Percentiles rank a stretch among this genome's conserved stretches.
Conservation (phyloP, 1,284 basidiomycete genomes). For the Phylloboletellus chloephorus region DNA sequence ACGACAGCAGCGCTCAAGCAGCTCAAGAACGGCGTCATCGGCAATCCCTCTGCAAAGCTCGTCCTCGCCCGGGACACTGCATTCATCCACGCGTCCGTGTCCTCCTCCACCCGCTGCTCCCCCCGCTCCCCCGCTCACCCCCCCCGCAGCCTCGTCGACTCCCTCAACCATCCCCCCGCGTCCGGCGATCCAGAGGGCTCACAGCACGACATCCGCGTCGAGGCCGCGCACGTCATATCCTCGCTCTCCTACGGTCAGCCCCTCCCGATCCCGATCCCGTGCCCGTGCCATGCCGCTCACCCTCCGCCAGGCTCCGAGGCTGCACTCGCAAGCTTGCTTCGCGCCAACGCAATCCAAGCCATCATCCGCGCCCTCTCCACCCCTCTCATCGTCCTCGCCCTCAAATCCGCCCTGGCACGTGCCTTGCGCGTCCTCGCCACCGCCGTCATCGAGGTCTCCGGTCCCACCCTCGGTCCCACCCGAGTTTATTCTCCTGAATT, state of each 20-base stretch:
- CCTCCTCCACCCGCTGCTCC: slow-evolving; percentile 6
- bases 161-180: slow-evolving; percentile 41
- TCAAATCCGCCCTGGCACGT: slow-evolving; percentile 54
- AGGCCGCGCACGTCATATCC: slow-evolving; percentile 67
- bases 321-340: slow-evolving; percentile 52
- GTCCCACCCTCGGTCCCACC: slow-evolving; percentile 63
- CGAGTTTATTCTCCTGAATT: slow-evolving; percentile 40
- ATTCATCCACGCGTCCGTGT: slow-evolving; percentile 50
- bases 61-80: slow-evolving; percentile 47
- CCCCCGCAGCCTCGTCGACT: slow-evolving; percentile 60
- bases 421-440: slow-evolving; percentile 54
- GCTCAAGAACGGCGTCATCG: slow-evolving; percentile 69
- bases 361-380: slow-evolving; percentile 52
- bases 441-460: slow-evolving; percentile 57
- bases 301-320: slow-evolving; percentile 48
- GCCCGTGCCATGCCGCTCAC: background rate
- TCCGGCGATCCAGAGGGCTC: slow-evolving; percentile 35
- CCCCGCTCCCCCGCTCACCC: too few relatives aligned
- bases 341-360: slow-evolving; percentile 48
- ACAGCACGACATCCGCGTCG: slow-evolving; percentile 51
- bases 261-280: background rate
- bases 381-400: slow-evolving; percentile 35
- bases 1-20: slow-evolving; percentile 47
- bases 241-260: slow-evolving; percentile 60
- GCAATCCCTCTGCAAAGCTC: slow-evolving; percentile 65